These are phyloP conservation scores for Ophiocordyceps robertsii DNA, from an alignment of 2,329 filamentous ascomycete species.

Conservation along the genomic window DNA sequence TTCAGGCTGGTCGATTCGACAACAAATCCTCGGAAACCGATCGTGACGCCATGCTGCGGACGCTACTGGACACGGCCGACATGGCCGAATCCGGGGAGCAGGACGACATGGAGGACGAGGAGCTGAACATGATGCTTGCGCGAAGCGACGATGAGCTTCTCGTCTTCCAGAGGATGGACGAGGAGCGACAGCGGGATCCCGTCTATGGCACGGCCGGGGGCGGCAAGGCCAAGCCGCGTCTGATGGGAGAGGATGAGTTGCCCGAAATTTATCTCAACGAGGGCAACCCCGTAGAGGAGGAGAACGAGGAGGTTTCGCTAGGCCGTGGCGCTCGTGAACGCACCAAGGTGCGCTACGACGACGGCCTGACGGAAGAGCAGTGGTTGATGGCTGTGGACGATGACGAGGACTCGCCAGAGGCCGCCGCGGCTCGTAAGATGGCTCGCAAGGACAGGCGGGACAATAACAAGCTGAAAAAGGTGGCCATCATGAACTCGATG, in stretches of 20 bases:
- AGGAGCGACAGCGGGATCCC: slow-evolving; percentile 51
- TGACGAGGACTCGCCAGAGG: slow-evolving; percentile 87
- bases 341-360: slow-evolving; percentile 88
- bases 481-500: slow-evolving; percentile 15
- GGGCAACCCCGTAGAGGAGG: slow-evolving; percentile 66
- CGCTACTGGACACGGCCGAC: slow-evolving; percentile 76
- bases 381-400: slow-evolving; percentile 98
- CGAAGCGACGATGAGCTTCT: slow-evolving; percentile 68
- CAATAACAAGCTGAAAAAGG: slow-evolving; percentile 57
- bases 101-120: slow-evolving; percentile 97
- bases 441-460: slow-evolving; percentile 71
- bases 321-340: slow-evolving; percentile 92
- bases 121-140: slow-evolving; percentile 88
- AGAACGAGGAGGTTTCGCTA: slow-evolving; percentile 58
- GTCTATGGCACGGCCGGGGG: slow-evolving; percentile 56
- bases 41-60: slow-evolving; percentile 90
- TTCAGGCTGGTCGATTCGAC: slow-evolving; percentile 97
- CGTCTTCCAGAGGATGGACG: slow-evolving; percentile 73
- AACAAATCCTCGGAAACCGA: slow-evolving; percentile 99
- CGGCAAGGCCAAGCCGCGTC: slow-evolving; percentile 55
- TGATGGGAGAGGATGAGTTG: slow-evolving; percentile 77
- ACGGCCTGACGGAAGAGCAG: slow-evolving; percentile 95
- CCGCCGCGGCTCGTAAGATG: slow-evolving; percentile 80
- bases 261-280: slow-evolving; percentile 91
- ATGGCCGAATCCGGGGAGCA: slow-evolving; percentile 58